phyloP scores from a whole-genome alignment of 768 basidiomycete species.

The Mycena floridula region DNA sequence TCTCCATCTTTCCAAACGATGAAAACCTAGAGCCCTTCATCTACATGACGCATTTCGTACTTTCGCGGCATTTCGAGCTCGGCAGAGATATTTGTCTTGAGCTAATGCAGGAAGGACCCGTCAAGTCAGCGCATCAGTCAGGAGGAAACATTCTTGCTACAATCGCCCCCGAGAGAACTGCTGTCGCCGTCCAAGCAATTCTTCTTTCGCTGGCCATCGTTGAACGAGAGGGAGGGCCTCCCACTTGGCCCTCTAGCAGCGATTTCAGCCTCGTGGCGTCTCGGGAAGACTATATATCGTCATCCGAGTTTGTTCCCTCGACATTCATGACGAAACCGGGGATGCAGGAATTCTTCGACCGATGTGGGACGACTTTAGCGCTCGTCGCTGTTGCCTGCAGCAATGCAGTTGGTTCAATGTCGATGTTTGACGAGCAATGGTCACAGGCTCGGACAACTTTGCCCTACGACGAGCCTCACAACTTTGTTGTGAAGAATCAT shows the following conservation, averaged over 20 bases:
- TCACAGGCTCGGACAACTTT: constrained; percentile 51
- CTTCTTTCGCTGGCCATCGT: constrained; percentile 64
- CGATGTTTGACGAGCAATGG: constrained; percentile 84
- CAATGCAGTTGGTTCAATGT: constrained; percentile 66
- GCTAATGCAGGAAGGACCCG: constrained; percentile 64
- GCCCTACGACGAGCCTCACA: constrained; percentile 65
- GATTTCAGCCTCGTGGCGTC: constrained; percentile 57
- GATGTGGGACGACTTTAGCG: constrained; percentile 50
- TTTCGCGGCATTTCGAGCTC: constrained; percentile 79
- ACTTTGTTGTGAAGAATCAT: constrained; percentile 62
- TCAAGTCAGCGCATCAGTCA: constrained; percentile 35
- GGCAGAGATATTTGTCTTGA: constrained; percentile 79
- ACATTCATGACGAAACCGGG: constrained; percentile 54
- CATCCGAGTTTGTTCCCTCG: constrained; percentile 55
- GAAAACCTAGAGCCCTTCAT: constrained; percentile 73
- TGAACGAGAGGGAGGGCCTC: constrained; percentile 64
- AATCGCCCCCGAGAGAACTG: constrained; percentile 66
- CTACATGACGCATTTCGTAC: constrained; percentile 75
- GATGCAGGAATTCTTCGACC: constrained; percentile 68
- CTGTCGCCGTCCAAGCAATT: constrained; percentile 72
- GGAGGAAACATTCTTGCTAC: constrained; percentile 31
- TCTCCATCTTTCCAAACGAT: constrained; percentile 57
- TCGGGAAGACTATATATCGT: constrained; percentile 64
- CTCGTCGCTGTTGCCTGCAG: constrained; percentile 54
- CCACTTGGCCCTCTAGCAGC: constrained; percentile 72